A percentile compares a stretch with the other conserved stretches of the same genome.
Conservation (phyloP, 2,329 filamentous ascomycete genomes). For the Cladosporium sp. region DNA sequence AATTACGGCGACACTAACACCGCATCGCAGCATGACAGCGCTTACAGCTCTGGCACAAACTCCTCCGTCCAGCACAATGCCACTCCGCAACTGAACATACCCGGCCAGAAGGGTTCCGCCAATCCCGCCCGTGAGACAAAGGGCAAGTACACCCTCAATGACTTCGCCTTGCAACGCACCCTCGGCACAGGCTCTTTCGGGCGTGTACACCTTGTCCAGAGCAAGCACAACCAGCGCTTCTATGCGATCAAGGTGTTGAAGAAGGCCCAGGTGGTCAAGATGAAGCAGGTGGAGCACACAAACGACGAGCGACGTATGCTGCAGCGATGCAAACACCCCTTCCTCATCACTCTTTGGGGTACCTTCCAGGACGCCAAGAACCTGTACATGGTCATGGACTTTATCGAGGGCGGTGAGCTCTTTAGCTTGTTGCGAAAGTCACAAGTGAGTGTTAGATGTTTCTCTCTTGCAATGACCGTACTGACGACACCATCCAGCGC, state of each 20-base stretch:
- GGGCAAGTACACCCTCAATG: conserved; percentile 90
- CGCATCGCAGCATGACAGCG: conserved; percentile 34
- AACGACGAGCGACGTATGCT: conserved; percentile 97
- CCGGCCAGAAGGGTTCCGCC: conserved; percentile 26
- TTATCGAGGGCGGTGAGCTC: conserved; percentile 95
- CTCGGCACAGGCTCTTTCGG: conserved; percentile 96
- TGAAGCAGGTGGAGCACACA: conserved; percentile 99
- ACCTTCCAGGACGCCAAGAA: conserved; percentile 96
- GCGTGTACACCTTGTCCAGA: conserved; percentile 92
- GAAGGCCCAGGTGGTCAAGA: conserved; percentile 97
- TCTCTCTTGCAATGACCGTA: background rate
- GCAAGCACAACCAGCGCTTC: conserved; percentile 95
- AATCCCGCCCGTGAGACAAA: conserved; percentile 67
- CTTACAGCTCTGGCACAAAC: conserved; percentile 24
- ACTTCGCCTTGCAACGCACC: conserved; percentile 87
- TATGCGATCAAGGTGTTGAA: conserved; percentile 99
- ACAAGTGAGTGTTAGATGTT: conserved; percentile 61
- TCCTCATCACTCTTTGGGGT: conserved; percentile 96
- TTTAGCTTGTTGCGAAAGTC: conserved; percentile 95
- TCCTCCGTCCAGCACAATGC: conserved; percentile 37
- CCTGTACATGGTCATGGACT: conserved; percentile 99
- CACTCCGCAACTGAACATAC: conserved; percentile 33
- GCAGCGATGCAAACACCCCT: conserved; percentile 94
- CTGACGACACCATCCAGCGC: conserved; percentile 55
- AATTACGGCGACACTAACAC: conserved; percentile 35